phyloP scores from a whole-genome alignment of 495 filamentous ascomycete genomes.

The Penicillium steckii region DNA sequence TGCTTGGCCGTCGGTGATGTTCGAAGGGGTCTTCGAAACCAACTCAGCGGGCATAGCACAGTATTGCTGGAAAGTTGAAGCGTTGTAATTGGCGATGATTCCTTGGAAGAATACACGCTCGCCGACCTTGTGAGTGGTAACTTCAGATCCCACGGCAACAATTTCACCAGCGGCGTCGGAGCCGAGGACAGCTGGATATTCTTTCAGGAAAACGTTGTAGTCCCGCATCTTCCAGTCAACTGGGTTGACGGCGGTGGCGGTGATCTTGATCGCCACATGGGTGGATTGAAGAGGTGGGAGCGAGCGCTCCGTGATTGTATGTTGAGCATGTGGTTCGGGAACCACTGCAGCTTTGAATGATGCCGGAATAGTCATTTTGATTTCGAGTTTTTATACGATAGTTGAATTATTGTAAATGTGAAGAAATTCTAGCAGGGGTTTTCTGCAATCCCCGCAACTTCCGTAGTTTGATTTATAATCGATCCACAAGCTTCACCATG shows the following conservation, averaged over 20 bases:
- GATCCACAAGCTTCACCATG: no score
- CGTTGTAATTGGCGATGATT: constrained; percentile 26
- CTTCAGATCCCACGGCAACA: constrained; percentile 30
- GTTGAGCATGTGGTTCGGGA: constrained; percentile 1
- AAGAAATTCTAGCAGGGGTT: background rate
- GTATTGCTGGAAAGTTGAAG: constrained; percentile 43
- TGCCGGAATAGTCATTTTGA: constrained; percentile 9
- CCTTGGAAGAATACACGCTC: constrained; percentile 37
- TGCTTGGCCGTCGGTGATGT: constrained; percentile 40
- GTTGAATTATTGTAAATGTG: background rate
- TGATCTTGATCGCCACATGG: constrained; percentile 31
- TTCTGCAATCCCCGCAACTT: no score
- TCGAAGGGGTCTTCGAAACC: constrained; percentile 31
- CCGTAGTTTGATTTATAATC: no score
- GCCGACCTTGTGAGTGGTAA: constrained; percentile 27
- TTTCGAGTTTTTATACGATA: background rate
- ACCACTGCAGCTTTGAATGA: constrained; percentile 15
- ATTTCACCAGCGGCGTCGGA: constrained; percentile 42
- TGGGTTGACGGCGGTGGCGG: constrained; percentile 47
- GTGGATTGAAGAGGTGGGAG: background rate
- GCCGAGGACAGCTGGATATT: constrained; percentile 41
- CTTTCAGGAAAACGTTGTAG: constrained; percentile 10
- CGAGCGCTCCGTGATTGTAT: constrained; percentile 8
- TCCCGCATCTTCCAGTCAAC: constrained; percentile 38
- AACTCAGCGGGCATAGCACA: constrained; percentile 28